Evolutionary conservation across 2,329 filamentous ascomycete genomes (phyloP), one percentile per base, ranked within the genome.

Genomic region (Waltergamsia citrina): DNA sequence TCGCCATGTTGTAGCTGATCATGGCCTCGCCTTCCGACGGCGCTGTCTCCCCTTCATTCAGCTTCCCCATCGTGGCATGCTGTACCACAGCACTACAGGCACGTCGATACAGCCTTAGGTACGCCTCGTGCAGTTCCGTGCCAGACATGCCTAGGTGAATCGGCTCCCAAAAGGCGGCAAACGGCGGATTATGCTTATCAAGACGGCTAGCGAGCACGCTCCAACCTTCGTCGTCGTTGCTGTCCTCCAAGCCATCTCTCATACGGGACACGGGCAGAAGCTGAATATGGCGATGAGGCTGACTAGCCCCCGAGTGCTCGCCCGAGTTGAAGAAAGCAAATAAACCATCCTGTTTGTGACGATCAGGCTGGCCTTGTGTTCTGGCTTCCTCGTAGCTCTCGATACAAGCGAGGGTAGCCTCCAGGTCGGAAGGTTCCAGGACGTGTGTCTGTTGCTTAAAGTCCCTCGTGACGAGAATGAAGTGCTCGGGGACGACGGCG

Each of bases 261-360:
- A 85, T 85, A 14, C 64, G 57, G 7, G 70, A 64, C 0, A 84
- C 65, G 0, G 79, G 78, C 4, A 86, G 54, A n/a, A 85, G 66
- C 52, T 86, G 81, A 18, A 86, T 53, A 46, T 86, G 81, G 4
- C 81, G 57, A 48, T 85, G 81, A 10, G 80, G 71, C 50, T 86
- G 81, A 42, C 76, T 81, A 2, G 81, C 79, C 3, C 81, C 81
- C 5, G 78, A 83, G 46, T 79, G 67, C 9, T 65, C 53, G 2
- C 81, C 81, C 21, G 73, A 78, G 53, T 85, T 86, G 65, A 81
- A 84, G 49, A 82, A 83, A 1, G 70, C 75, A 43, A 71, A 81
- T 2, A 83, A 53, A 1, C 37, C 42, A 2, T 40, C 33, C 6
- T 38, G 38, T 4, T 34, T 19, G 0, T 38, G 33, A 12, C 39